These are phyloP conservation scores for Penicillium turbatum DNA, from an alignment of 495 filamentous ascomycete species.

Conservation along the genomic window DNA sequence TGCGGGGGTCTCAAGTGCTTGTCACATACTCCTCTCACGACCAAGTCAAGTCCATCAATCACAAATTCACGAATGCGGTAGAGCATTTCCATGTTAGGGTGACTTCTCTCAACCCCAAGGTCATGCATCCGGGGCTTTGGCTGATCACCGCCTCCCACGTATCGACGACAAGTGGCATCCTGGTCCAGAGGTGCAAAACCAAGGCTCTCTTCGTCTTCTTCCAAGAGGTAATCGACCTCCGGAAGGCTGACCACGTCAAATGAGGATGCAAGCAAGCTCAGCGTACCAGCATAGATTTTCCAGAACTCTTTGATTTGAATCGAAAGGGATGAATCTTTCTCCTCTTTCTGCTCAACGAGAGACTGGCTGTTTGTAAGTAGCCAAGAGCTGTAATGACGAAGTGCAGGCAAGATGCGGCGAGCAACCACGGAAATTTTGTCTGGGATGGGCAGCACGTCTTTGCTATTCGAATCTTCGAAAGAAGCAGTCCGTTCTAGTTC, in stretches of 20 bases:
- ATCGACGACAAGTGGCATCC: constrained; percentile 46
- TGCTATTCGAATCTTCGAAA: constrained; percentile 42
- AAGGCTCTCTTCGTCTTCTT: constrained; percentile 72
- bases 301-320: constrained; percentile 63
- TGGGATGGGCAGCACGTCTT: constrained; percentile 27
- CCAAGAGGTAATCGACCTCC: constrained; percentile 61
- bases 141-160: constrained; percentile 38
- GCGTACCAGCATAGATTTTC: constrained; percentile 64
- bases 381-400: constrained; percentile 75
- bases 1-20: neutral
- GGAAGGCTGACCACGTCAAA: constrained; percentile 57
- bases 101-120: constrained; percentile 50
- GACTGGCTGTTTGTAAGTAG: constrained; percentile 50
- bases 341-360: constrained; percentile 49
- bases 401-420: constrained; percentile 61
- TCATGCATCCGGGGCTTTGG: constrained; percentile 56
- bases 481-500: constrained; percentile 56
- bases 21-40: constrained; percentile 47
- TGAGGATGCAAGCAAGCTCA: constrained; percentile 59
- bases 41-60: constrained; percentile 58
- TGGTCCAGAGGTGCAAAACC: constrained; percentile 66
- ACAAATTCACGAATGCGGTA: constrained; percentile 65
- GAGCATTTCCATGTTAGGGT: constrained; percentile 67
- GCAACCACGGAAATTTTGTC: constrained; percentile 60
- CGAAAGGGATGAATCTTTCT: constrained; percentile 52